Conservation (phyloP, 345 rosid genomes). For the Eucalyptus guilfoylei region DNA sequence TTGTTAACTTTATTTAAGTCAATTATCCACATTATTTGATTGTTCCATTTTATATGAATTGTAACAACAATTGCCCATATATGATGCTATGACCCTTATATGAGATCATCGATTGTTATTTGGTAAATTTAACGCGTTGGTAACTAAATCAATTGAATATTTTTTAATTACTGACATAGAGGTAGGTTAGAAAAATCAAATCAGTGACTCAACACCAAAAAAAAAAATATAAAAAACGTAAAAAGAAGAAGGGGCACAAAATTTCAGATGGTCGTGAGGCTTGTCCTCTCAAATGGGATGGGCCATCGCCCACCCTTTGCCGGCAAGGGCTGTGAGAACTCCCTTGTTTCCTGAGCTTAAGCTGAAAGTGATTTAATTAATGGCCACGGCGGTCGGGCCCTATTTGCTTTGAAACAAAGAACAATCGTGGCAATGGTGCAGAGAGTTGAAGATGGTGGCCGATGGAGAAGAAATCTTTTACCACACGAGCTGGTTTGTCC, state of each 20-base stretch:
- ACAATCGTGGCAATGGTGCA: neutral
- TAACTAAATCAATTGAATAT: no score
- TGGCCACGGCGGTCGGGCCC: neutral
- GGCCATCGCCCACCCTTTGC: neutral
- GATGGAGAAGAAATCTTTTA: neutral
- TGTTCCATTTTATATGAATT: no score
- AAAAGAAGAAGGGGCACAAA: neutral
- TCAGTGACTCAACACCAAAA: neutral
- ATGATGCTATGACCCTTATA: no score
- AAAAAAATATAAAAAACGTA: no score
- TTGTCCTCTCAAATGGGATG: no score
- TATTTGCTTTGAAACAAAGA: neutral
- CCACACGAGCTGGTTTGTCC: neutral
- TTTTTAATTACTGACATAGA: neutral
- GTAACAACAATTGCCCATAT: no score
- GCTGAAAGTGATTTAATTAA: neutral
- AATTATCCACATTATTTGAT: no score
- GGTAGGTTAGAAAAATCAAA: neutral
- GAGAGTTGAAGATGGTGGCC: neutral
- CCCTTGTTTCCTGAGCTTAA: no score
- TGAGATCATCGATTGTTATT: no score
- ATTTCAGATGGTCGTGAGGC: no score
- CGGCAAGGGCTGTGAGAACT: neutral
- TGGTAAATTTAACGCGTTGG: no score
- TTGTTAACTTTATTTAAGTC: neutral